Evolutionary conservation across 169 alveolate genomes (phyloP).

Genomic region (Perkinsus olseni): DNA sequence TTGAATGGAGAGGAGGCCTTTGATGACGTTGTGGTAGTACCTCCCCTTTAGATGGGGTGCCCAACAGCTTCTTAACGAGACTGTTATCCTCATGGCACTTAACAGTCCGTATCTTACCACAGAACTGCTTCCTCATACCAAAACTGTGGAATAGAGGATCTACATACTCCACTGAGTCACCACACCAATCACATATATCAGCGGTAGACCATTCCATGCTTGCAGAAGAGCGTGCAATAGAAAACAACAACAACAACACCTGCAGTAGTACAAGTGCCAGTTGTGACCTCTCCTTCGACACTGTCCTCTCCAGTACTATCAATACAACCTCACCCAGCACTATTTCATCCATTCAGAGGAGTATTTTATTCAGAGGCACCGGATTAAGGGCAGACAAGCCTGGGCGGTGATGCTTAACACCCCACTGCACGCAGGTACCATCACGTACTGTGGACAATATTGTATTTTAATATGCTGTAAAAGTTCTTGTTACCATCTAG

Average conservation of each 20-base stretch:
- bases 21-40: not conserved
- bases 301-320: no score
- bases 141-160: not conserved
- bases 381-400: no score
- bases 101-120: not conserved
- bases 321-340: no score
- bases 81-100: not conserved
- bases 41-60: not conserved
- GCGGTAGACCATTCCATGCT: not conserved
- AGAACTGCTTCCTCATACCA: not conserved
- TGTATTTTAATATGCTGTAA: no score
- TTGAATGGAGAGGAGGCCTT: not conserved
- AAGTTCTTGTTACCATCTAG: no score
- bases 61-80: not conserved
- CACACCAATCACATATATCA: not conserved
- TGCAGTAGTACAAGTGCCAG: no score
- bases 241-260: not conserved
- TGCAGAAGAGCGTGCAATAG: not conserved
- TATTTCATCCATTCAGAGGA: no score
- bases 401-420: no score
- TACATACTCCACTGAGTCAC: not conserved
- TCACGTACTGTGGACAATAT: no score
- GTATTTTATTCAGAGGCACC: no score
- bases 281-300: no score
- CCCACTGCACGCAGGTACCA: no score